These are phyloP conservation scores for Teunomyces lycoperdinae DNA, from an alignment of 805 yeast genomes.

Conservation along the genomic window DNA sequence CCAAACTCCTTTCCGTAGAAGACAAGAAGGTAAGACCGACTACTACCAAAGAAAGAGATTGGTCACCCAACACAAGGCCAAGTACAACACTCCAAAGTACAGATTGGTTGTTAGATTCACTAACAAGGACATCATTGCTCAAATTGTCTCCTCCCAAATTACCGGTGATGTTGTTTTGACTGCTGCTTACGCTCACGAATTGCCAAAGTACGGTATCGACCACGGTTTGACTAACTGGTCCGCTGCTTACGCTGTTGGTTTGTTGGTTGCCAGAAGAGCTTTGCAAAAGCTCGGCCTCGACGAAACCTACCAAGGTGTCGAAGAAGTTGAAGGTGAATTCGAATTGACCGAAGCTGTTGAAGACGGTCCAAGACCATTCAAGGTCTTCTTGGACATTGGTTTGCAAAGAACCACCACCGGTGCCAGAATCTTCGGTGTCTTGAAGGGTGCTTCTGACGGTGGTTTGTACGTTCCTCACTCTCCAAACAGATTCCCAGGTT, in stretches of 20 bases:
- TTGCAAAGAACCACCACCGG: slow-evolving; percentile 99
- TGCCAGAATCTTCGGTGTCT: slow-evolving; percentile 99
- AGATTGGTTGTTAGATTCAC: slow-evolving; percentile 99
- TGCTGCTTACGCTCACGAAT: slow-evolving; percentile 98
- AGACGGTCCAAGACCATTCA: slow-evolving; percentile 99
- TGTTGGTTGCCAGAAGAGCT: slow-evolving; percentile 98
- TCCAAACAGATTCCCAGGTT: slow-evolving; percentile 99
- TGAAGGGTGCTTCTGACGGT: slow-evolving; percentile 99
- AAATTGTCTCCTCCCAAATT: slow-evolving; percentile 93
- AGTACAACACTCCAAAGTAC: slow-evolving; percentile 99
- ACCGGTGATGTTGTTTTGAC: slow-evolving; percentile 94
- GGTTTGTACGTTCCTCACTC: slow-evolving; percentile 99
- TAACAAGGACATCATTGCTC: slow-evolving; percentile 99
- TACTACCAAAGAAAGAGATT: slow-evolving; percentile 99
- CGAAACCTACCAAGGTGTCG: slow-evolving; percentile 98
- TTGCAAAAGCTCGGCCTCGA: slow-evolving; percentile 96
- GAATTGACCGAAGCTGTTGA: slow-evolving; percentile 98
- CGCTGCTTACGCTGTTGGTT: slow-evolving; percentile 99
- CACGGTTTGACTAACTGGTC: slow-evolving; percentile 99
- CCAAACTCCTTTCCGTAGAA: slow-evolving; percentile 99
- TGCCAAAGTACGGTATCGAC: slow-evolving; percentile 94
- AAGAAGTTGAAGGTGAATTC: slow-evolving; percentile 99
- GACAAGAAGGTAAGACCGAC: slow-evolving; percentile 99
- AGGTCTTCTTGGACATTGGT: slow-evolving; percentile 99
- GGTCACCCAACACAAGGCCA: slow-evolving; percentile 99